These are phyloP conservation scores for Trametes sp. DNA, from an alignment of 1,284 basidiomycete genomes.

Conservation along the genomic window DNA sequence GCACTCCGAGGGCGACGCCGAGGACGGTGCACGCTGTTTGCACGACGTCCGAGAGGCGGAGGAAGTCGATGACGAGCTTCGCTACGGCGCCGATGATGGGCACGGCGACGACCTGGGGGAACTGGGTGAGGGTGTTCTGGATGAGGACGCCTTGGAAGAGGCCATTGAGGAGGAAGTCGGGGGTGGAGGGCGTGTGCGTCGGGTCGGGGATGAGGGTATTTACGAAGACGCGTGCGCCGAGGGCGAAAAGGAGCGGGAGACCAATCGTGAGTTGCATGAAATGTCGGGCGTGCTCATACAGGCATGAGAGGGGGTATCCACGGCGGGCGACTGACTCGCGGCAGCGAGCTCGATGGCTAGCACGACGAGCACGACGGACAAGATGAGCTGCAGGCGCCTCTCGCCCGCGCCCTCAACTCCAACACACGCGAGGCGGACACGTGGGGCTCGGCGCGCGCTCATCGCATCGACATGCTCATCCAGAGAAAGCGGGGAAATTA, in stretches of 20 bases:
- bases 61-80: conserved; percentile 69
- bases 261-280: conserved; percentile 51
- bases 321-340: conserved; percentile 34
- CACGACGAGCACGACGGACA: conserved; percentile 21
- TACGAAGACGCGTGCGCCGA: conserved; percentile 74
- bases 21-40: conserved; percentile 64
- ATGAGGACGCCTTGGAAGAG: conserved; percentile 78
- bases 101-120: conserved; percentile 59
- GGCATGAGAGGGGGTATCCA: conserved; percentile 35
- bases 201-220: conserved; percentile 51
- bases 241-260: conserved; percentile 55
- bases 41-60: conserved; percentile 55
- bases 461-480: background rate
- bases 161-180: conserved; percentile 70
- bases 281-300: conserved; percentile 31
- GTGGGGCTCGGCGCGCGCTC: conserved; percentile 22
- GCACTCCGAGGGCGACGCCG: conserved; percentile 67
- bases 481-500: conserved; percentile 7
- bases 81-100: conserved; percentile 62
- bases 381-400: background rate
- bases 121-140: conserved; percentile 66
- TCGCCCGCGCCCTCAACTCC: conserved; percentile 9
- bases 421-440: conserved; percentile 23
- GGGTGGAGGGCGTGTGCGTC: conserved; percentile 50
- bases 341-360: conserved; percentile 30